Evolutionary conservation across 257 asterid species (phyloP).

Genomic region (Nicotiana otophora): DNA sequence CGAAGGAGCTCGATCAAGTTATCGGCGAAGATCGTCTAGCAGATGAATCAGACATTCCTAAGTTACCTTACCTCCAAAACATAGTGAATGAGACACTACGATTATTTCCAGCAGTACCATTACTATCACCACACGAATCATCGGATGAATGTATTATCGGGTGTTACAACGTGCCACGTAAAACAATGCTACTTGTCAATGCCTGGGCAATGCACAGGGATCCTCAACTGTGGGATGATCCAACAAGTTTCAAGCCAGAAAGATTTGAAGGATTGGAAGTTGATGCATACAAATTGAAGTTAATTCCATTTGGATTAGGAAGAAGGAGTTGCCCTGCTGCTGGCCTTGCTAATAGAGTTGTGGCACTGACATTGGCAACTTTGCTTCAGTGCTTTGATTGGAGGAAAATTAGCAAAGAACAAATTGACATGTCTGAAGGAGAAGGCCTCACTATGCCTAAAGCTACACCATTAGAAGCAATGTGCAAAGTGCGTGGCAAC

Average conservation of each 20-base stretch:
- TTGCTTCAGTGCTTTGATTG: constrained; percentile 17
- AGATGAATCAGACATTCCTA: constrained; percentile 14
- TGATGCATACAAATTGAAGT: constrained; percentile 9
- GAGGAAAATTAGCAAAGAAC: neutral
- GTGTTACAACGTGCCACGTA: constrained; percentile 9
- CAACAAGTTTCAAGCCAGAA: constrained; percentile 13
- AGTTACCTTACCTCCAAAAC: constrained; percentile 12
- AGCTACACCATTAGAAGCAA: constrained; percentile 1
- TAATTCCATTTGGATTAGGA: constrained; percentile 19
- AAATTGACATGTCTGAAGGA: neutral
- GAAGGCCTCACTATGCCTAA: too few relatives aligned
- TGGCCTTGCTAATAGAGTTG: neutral
- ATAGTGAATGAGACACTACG: constrained; percentile 16
- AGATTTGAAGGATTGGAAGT: constrained; percentile 7
- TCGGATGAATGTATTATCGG: constrained; percentile 1
- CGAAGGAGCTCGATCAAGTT: neutral
- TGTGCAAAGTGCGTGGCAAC: neutral
- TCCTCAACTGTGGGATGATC: constrained; percentile 17
- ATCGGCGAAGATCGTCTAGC: neutral
- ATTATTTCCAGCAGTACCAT: constrained; percentile 11
- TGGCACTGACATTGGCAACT: constrained; percentile 2
- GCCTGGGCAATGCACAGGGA: neutral
- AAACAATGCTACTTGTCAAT: constrained; percentile 2
- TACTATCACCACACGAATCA: constrained; percentile 21
- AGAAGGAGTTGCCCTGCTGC: constrained; percentile 21